Evolutionary conservation across 495 filamentous ascomycete genomes (phyloP).

Genomic region (Aspergillus affinis): DNA sequence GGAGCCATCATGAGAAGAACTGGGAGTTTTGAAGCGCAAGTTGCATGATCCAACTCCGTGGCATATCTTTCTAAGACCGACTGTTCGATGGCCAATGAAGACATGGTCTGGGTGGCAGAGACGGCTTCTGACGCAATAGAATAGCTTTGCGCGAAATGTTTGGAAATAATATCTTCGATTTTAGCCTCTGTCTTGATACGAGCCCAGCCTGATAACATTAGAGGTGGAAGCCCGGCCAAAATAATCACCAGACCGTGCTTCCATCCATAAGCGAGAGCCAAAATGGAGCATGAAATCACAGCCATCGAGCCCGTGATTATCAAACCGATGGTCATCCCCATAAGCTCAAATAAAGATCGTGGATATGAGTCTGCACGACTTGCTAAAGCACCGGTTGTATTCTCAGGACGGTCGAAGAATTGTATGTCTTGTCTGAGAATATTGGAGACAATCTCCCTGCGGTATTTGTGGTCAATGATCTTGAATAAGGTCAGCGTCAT

Average conservation of each 20-base stretch:
- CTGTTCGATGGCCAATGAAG: constrained; percentile 47
- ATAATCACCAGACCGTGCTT: constrained; percentile 55
- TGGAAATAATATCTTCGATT: constrained; percentile 50
- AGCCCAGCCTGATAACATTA: constrained; percentile 51
- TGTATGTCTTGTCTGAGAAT: constrained; percentile 43
- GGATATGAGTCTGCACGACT: constrained; percentile 52
- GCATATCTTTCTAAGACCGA: constrained; percentile 44
- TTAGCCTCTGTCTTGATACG: constrained; percentile 40
- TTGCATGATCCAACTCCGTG: constrained; percentile 44
- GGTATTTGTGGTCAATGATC: neutral
- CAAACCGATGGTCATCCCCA: constrained; percentile 33
- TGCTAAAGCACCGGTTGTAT: constrained; percentile 43
- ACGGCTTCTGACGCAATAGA: constrained; percentile 53
- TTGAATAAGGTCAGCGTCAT: no score
- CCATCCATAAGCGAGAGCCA: constrained; percentile 54
- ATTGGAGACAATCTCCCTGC: neutral
- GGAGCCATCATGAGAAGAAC: constrained; percentile 10
- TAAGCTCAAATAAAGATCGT: constrained; percentile 55
- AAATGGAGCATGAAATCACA: constrained; percentile 47
- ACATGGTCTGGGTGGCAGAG: constrained; percentile 50
- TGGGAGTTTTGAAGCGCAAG: constrained; percentile 18
- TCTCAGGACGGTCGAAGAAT: constrained; percentile 46
- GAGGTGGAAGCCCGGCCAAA: constrained; percentile 47
- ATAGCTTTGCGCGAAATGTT: constrained; percentile 47
- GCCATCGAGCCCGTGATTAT: constrained; percentile 9